Evolutionary conservation across 306 rosid genomes (phyloP), one percentile per base, ranked within the genome.

Genomic region (Vigna angularis): DNA sequence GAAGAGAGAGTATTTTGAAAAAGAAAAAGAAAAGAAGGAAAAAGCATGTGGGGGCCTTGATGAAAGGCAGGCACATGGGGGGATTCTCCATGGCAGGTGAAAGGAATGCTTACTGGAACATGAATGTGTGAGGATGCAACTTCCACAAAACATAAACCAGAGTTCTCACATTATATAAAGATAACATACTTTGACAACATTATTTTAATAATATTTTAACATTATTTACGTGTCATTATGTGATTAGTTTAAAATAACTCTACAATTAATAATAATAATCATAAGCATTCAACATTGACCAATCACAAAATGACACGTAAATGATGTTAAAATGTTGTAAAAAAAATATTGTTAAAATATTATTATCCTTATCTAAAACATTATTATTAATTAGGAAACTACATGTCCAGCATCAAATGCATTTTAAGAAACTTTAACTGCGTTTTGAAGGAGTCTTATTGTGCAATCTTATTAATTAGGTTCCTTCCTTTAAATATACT

Each of bases 401-500:
- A 36, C 40, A 36, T 36, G 1, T 36, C 40, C 40, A 36, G 40
- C 40, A 36, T 30, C 4, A 4, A 30, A 30, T 30, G 5, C 5
- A 30, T 30, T 4, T 30, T 30, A 4, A 30, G 50, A 26, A 26
- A 26, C 28, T 24, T 75, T 66, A 72, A 66, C 24, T 76, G 81
- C 67, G 34, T n/a, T 66, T 63, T 38, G 83, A 71, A 64, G 83
- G 70, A 26, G 28, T 26, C 28, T 3, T 2, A 3, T 24, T 24
- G 28, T 82, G 74, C 74, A 64, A 55, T 66, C 64, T 79, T 28
- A 28, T 30, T 30, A 30, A 82, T 53, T 59, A 79, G 72, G 68
- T 26, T 64, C 28, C 72, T 56, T 78, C 62, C 89, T 89, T 89
- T 64, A 65, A 73, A 75, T 80, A 80, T 81, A 82, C 88, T 57